phyloP scores from a whole-genome alignment of 2,329 filamentous ascomycete genomes.

The Aspergillus fijiensis region DNA sequence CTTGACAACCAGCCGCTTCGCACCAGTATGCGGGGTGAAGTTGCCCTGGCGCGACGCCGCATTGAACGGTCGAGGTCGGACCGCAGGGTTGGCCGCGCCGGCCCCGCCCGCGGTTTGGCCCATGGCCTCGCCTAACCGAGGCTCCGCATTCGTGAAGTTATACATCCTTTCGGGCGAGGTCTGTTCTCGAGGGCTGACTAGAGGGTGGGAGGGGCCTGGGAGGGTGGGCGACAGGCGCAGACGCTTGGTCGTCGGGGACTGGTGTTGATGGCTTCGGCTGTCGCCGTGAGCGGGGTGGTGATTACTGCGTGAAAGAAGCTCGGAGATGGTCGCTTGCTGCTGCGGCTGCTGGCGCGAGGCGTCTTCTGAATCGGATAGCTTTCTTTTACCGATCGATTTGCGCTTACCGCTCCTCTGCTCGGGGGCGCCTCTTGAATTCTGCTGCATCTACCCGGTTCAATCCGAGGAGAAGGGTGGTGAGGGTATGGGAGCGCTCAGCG shows the following conservation, averaged over 20 bases:
- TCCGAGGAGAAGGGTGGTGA: constrained; percentile 21
- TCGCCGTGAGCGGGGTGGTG: constrained; percentile 23
- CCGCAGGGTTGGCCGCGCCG: constrained; percentile 26
- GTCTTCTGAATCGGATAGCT: constrained; percentile 38
- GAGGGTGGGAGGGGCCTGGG: constrained; percentile 20
- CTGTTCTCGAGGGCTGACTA: constrained; percentile 14
- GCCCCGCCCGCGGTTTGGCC: constrained; percentile 45
- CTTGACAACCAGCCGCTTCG: constrained; percentile 89
- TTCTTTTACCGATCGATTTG: constrained; percentile 45
- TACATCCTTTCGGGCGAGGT: constrained; percentile 53
- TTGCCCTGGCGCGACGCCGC: constrained; percentile 39
- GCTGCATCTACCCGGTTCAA: constrained; percentile 46
- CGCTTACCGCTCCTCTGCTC: constrained; percentile 46
- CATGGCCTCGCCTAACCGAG: constrained; percentile 41
- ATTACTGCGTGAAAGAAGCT: constrained; percentile 43
- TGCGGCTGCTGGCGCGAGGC: constrained; percentile 30
- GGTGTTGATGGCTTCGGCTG: constrained; percentile 17
- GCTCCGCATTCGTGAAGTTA: constrained; percentile 46
- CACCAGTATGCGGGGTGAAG: constrained; percentile 73
- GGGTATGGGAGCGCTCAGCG: constrained; percentile 21
- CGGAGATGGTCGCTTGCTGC: constrained; percentile 46
- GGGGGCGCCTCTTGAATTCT: constrained; percentile 37
- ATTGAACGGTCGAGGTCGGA: constrained; percentile 31
- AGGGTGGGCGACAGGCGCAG: constrained; percentile 32
- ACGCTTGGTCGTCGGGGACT: constrained; percentile 44